Base-by-base conservation (phyloP, 2,329 filamentous ascomycete species). In the Amauroascus niger region DNA sequence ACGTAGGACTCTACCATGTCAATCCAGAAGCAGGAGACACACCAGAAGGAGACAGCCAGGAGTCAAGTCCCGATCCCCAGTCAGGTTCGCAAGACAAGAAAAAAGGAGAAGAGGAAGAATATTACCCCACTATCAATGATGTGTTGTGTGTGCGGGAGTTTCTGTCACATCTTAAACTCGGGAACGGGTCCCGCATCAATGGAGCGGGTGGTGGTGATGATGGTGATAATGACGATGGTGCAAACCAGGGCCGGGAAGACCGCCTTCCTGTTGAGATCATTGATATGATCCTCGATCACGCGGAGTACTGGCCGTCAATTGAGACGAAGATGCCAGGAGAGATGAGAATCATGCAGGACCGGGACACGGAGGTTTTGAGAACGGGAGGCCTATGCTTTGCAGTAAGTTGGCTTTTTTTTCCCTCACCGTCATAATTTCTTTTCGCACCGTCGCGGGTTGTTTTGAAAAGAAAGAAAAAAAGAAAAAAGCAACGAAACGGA, bases 261-360 rank as follows among this genome's bases (percentile, higher is more conserved):
- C 58, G 61, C 8, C 55, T 71, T 1, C 69, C 69, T 0, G 54
- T 58, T n/a, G 69, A 71, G 48, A 60, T 71, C 30, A 60, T 70
- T 24, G 69, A 71, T 61, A 58, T 68, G 56, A 71, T 71, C 40
- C 53, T 71, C 32, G 69, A 71, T 55, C 61, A 60, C 26, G 69
- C 69, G 1, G 69, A 63, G 39, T 63, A 63, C 44, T 63, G 61
- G 61, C 58, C 60, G 4, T 61, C 57, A 13, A 52, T 61, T 39
- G 55, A 57, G 45, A 51, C 55, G 28, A 52, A 20, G 3, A 57
- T 68, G 54, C 53, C 26, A n/a, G 28, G 18, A 35, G 60, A 9
- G 54, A 56, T 0, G 53, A 56, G n/a, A 59, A 61, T 70, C 30
- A 28, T 52, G 3, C 60, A 67, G 37, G 69, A 71, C 57, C 53